Evolutionary conservation across 495 filamentous ascomycete genomes (phyloP).

Genomic region (Penicillium mononematosum): DNA sequence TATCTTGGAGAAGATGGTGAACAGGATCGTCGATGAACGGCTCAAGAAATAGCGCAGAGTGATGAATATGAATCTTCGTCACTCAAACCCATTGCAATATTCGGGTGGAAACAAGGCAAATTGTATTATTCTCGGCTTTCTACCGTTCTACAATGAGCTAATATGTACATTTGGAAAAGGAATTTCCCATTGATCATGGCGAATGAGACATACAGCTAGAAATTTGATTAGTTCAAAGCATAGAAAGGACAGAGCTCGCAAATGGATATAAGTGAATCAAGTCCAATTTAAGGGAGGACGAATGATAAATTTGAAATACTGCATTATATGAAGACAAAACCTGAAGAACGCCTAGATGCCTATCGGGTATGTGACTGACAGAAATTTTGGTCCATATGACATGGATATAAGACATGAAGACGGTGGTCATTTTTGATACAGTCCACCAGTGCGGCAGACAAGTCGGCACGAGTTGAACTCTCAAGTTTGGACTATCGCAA

Average conservation of each 20-base stretch:
- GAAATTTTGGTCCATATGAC: conserved; percentile 12
- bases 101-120: background rate
- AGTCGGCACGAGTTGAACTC: background rate
- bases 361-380: conserved; percentile 18
- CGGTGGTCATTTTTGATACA: conserved; percentile 6
- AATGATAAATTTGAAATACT: background rate
- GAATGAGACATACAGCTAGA: background rate
- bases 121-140: background rate
- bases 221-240: background rate
- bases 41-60: conserved; percentile 42
- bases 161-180: background rate
- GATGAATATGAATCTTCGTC: conserved; percentile 9
- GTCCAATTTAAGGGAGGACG: background rate
- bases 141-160: background rate
- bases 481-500: background rate
- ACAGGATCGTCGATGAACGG: conserved; percentile 72
- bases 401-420: conserved; percentile 7
- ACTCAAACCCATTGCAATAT: background rate
- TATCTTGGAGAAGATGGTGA: conserved; percentile 81
- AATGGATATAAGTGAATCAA: background rate
- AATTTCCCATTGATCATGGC: background rate
- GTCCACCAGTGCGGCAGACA: background rate
- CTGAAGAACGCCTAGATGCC: conserved; percentile 14
- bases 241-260: background rate
- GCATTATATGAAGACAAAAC: conserved; percentile 11